Percentiles rank a stretch among this genome's conserved stretches.
Evolutionary conservation across 306 rosid genomes (phyloP).

Genomic region (Castanopsis chinensis): DNA sequence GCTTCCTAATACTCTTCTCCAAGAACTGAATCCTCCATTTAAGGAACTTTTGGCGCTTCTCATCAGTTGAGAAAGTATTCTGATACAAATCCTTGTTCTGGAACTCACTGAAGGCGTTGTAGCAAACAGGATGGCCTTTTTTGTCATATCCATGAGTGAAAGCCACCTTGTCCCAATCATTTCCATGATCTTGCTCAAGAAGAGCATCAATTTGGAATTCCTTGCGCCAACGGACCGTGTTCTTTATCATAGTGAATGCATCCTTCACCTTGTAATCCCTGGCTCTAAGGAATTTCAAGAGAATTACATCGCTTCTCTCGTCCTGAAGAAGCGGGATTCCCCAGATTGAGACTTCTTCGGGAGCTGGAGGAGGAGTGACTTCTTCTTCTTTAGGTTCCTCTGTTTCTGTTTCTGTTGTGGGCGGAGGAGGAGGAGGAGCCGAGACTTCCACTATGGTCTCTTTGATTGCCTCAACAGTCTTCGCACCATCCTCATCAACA

Average conservation of each 20-base stretch:
- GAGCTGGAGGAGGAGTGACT: conserved; percentile 14
- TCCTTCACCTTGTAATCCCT: conserved; percentile 88
- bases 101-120: conserved; percentile 54
- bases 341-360: conserved; percentile 55
- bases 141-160: conserved; percentile 50
- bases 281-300: conserved; percentile 77
- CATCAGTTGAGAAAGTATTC: conserved; percentile 44
- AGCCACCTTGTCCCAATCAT: conserved; percentile 47
- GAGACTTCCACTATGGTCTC: conserved; percentile 52
- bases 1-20: conserved; percentile 52
- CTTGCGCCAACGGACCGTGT: conserved; percentile 73
- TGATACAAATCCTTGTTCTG: conserved; percentile 47
- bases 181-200: conserved; percentile 44
- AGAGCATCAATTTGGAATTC: conserved; percentile 62
- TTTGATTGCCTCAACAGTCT: conserved; percentile 69
- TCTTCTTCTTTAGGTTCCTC: conserved; percentile 22
- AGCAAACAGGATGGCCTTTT: conserved; percentile 60
- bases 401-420: conserved; percentile 9
- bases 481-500: conserved; percentile 57
- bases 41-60: conserved; percentile 42
- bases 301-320: conserved; percentile 73
- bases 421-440: conserved; percentile 4
- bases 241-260: conserved; percentile 77
- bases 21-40: conserved; percentile 53
- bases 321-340: conserved; percentile 76